Percentiles rank a stretch among this genome's conserved stretches.
phyloP scores from a whole-genome alignment of 306 rosid genomes.

The Macrotyloma uniflorum region DNA sequence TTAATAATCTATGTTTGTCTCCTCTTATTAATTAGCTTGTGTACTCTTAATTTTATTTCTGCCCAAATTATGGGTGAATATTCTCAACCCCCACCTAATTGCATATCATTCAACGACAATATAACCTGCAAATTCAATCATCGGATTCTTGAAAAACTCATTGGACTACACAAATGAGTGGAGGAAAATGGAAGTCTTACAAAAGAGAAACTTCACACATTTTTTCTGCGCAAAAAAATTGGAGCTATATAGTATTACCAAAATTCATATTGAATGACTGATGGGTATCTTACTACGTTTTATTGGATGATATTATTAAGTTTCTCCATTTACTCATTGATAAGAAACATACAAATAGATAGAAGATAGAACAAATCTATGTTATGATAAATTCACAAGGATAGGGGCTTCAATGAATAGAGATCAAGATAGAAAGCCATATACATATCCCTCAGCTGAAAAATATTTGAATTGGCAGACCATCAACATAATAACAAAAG shows the following conservation, averaged over 20 bases:
- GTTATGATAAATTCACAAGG: neutral
- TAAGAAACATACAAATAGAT: neutral
- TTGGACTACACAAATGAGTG: no score
- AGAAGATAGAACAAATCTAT: neutral
- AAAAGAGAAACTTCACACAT: neutral
- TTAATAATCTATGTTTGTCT: no score
- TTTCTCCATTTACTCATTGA: constrained; percentile 6
- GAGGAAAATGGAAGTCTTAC: neutral
- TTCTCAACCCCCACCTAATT: no score
- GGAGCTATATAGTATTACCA: neutral
- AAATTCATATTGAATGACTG: neutral
- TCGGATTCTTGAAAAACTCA: no score
- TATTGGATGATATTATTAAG: neutral
- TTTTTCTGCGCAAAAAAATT: neutral
- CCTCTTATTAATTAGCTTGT: no score
- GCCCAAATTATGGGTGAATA: no score
- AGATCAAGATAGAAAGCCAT: constrained; percentile 11
- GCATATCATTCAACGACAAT: no score
- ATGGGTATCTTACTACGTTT: neutral
- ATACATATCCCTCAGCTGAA: constrained; percentile 16
- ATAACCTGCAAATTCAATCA: no score
- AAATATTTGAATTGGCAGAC: constrained; percentile 19
- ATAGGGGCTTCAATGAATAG: constrained; percentile 1
- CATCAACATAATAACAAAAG: constrained; percentile 20
- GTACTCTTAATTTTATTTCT: no score